These are phyloP conservation scores for Fusarium oxysporum DNA, from an alignment of 2,329 filamentous ascomycete species.

Conservation along the genomic window DNA sequence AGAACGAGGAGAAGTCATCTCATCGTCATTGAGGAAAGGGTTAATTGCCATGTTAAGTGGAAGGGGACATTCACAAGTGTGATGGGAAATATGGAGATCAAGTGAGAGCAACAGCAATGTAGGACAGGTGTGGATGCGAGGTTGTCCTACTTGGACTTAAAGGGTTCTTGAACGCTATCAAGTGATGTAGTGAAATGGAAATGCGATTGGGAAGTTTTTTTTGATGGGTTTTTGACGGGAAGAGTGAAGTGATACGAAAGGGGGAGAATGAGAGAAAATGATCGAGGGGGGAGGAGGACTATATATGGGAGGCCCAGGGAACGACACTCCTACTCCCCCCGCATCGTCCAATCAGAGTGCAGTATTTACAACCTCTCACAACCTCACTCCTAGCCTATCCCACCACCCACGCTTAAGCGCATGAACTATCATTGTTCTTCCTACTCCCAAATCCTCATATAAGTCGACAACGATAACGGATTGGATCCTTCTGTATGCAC, in stretches of 20 bases:
- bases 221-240: slow-evolving; percentile 27
- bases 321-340: slow-evolving; percentile 15
- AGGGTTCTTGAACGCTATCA: slow-evolving; percentile 6
- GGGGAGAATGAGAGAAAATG: slow-evolving; percentile 24
- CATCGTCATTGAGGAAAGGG: neutral
- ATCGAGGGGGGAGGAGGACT: slow-evolving; percentile 35
- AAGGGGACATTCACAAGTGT: neutral
- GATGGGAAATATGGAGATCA: neutral
- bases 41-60: neutral
- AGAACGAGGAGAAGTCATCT: slow-evolving; percentile 15
- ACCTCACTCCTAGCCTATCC: slow-evolving; percentile 36
- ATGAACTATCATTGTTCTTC: neutral
- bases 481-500: neutral
- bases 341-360: slow-evolving; percentile 35
- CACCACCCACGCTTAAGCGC: slow-evolving; percentile 2
- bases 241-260: slow-evolving; percentile 31
- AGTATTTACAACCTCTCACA: slow-evolving; percentile 34
- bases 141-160: slow-evolving; percentile 21
- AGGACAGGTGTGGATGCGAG: neutral
- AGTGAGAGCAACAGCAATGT: slow-evolving; percentile 10
- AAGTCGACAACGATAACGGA: neutral
- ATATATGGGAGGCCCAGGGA: slow-evolving; percentile 31
- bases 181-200: slow-evolving; percentile 31
- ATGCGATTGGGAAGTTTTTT: slow-evolving; percentile 2
- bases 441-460: neutral